Base-by-base conservation (phyloP, 2,329 filamentous ascomycete genomes). In the Aspergillaceae sp. region DNA sequence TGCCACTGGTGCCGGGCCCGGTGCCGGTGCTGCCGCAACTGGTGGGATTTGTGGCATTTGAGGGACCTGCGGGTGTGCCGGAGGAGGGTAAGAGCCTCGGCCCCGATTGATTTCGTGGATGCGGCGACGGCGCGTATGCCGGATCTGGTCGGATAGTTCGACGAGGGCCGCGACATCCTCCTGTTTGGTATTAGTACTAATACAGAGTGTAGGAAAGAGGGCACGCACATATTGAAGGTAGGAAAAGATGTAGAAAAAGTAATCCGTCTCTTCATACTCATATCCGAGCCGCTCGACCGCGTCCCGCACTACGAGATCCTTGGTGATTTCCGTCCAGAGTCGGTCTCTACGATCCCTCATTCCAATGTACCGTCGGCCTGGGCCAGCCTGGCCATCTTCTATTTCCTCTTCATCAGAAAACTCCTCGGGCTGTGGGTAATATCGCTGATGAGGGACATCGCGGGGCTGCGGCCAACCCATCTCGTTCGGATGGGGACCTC, bases 251-350 rank as follows among this genome's bases (percentile, higher is more conserved):
- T 96, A 97, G 68, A 86, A 97, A 68, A 88, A 94, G 51, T 78
- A 80, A 45, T 88, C 84, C 0, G 87, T 92, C 74, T 97, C 90
- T 63, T 96, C 88, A 61, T 83, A 97, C 49, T 87, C 82, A 66
- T 95, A 97, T 2, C 87, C 87, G 61, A 83, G 71, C 58, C 84
- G 76, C 56, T 94, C 84, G 53, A 97, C 86, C 11, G 92, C 92
- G 63, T 96, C 89, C 44, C 84, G 82, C 48, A 84, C 76, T 10
- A 97, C 87, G 33, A 97, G 70, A 56, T 95, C 90, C 69, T 94
- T 95, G 40, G 91, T 94, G 56, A 98, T 88, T 68, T 97, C 92
- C 0, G 92, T 98, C 91, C 91, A 97, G 73, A 94, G 86, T 49
- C 84, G 80, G 46, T 78, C 76, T 38, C 26, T 19, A 9, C 27